Base-by-base conservation (phyloP, 2,329 filamentous ascomycete species). In the Fusarium sp. region DNA sequence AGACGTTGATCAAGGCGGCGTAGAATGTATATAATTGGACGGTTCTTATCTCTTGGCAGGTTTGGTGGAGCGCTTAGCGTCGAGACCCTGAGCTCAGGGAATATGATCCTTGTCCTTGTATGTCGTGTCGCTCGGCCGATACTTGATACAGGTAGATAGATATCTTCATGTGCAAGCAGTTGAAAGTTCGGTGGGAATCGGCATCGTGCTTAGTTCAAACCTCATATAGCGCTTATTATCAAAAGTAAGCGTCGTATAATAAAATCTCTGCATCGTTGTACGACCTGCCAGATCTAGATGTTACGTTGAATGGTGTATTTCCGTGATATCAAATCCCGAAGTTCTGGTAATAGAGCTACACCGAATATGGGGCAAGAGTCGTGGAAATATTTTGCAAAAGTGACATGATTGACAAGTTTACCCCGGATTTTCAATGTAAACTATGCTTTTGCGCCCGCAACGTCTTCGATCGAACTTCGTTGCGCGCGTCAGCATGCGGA, bases 401-500 rank as follows among this genome's bases (percentile, higher is more conserved):
- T 30, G 60, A n/a, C 21, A 43, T 43, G 59, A 64, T 41, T 63
- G 50, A 41, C 64, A 30, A 40, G 23, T 28, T 42, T 57, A 58
- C 68, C 64, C 68, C 68, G 20, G 64, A 69, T 55, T 71, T 47
- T 34, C 27, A 53, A 58, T 68, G 59, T 62, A 47, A 55, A 66
- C 41, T 60, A 55, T 62, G 55, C 10, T 55, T 42, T 67, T 75
- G 69, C 76, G 76, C 75, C 75, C 76, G 76, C 75, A 77, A 69
- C 74, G 71, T 72, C 65, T 69, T 76, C 58, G 30, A 53, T 64
- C 46, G 62, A 46, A 59, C 63, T 68, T 27, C 48, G 59, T 69
- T 77, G 76, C 76, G 74, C 75, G 75, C 75, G 76, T 77, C 63
- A 60, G 47, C 50, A 77, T 77, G 75, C 73, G 67, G 74, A 71